Evolutionary conservation across 2,329 filamentous ascomycete genomes (phyloP).

Genomic region (Botryotinia convoluta): DNA sequence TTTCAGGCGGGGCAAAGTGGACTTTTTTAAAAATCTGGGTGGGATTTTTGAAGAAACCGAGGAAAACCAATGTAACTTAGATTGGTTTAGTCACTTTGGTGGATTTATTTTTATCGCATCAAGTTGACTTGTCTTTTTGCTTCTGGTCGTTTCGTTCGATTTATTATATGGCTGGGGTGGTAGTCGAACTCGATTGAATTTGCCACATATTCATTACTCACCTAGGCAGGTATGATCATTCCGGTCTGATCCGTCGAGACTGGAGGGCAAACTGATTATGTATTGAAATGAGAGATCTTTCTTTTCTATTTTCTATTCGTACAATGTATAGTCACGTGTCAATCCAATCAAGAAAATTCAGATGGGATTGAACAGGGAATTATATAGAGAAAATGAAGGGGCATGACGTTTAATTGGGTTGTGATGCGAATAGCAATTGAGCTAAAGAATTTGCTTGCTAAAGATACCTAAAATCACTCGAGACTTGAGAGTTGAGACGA

Average conservation of each 20-base stretch:
- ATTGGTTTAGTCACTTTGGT: neutral
- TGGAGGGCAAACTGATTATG: neutral
- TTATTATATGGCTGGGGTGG: neutral
- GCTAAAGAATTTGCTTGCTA: neutral
- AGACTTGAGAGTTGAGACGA: neutral
- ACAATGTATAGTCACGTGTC: neutral
- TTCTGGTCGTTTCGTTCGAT: neutral
- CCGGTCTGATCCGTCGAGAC: neutral
- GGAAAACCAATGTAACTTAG: neutral
- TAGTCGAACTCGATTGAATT: neutral
- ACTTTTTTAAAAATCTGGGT: neutral
- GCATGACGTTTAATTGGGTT: neutral
- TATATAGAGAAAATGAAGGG: neutral
- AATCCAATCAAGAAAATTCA: neutral
- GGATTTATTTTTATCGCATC: neutral
- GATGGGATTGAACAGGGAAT: too few relatives aligned
- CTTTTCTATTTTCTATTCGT: neutral
- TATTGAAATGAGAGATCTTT: neutral
- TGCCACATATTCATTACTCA: neutral
- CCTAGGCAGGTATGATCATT: neutral
- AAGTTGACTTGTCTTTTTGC: neutral
- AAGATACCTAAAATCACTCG: too few relatives aligned
- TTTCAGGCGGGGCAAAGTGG: slow-evolving; percentile 9
- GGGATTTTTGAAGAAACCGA: neutral
- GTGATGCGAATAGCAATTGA: neutral